A percentile compares a stretch with the other conserved stretches of the same genome.
Evolutionary conservation across 306 rosid species (phyloP).

Genomic region (Medicago lupulina): DNA sequence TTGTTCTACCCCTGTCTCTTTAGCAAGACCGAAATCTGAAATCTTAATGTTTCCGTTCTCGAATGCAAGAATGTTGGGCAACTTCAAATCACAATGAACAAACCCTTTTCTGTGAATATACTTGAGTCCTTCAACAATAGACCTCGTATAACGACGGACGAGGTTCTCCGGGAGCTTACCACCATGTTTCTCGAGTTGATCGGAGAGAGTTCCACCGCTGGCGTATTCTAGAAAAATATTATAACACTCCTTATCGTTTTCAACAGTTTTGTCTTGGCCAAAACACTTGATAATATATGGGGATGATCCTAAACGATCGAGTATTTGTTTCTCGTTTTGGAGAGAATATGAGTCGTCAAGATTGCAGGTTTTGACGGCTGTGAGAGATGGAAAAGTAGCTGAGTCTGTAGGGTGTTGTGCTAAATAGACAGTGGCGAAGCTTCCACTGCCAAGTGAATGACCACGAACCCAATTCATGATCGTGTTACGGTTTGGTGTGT

Average conservation of each 20-base stretch:
- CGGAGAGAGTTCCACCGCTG: conserved; percentile 59
- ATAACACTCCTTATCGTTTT: conserved; percentile 51
- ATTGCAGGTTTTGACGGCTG: conserved; percentile 67
- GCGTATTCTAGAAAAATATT: conserved; percentile 80
- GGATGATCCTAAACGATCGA: conserved; percentile 51
- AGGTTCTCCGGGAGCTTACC: conserved; percentile 57
- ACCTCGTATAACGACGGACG: conserved; percentile 52
- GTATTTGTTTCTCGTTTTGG: conserved; percentile 62
- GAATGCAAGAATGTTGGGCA: conserved; percentile 70
- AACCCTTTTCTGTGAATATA: conserved; percentile 64
- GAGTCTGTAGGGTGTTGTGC: conserved; percentile 43
- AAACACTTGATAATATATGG: conserved; percentile 58
- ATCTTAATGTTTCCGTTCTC: conserved; percentile 58
- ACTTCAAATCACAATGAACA: conserved; percentile 92
- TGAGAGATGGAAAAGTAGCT: conserved; percentile 25
- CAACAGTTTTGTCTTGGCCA: conserved; percentile 53
- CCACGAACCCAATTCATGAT: conserved; percentile 93
- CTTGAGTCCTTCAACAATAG: conserved; percentile 57
- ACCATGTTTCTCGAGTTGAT: conserved; percentile 54
- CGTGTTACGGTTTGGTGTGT: background rate
- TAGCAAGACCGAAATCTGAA: conserved; percentile 83
- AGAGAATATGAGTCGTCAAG: conserved; percentile 43
- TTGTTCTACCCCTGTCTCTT: conserved; percentile 45
- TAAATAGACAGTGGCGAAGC: conserved; percentile 70
- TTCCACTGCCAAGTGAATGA: conserved; percentile 64